Percentiles rank a stretch among this genome's conserved stretches.
phyloP scores from a whole-genome alignment of 2,329 filamentous ascomycete genomes.

The Fusarium staphyleae region DNA sequence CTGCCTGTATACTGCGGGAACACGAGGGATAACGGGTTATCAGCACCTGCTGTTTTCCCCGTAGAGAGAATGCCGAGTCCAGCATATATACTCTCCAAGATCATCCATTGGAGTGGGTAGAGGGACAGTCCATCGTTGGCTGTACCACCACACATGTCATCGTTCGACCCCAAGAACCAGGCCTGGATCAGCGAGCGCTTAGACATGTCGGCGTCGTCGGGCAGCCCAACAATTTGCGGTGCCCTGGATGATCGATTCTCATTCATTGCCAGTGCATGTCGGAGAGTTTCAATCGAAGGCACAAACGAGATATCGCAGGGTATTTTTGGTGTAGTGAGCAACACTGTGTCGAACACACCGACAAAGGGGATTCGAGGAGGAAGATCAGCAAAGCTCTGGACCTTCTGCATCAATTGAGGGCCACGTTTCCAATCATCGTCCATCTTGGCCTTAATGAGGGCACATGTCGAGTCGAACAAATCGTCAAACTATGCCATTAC shows the following conservation, averaged over 20 bases:
- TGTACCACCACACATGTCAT: slow-evolving; percentile 34
- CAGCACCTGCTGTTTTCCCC: slow-evolving; percentile 1
- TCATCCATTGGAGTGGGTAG: slow-evolving; percentile 37
- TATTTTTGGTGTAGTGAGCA: slow-evolving; percentile 10
- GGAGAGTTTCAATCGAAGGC: slow-evolving; percentile 24
- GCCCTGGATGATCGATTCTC: slow-evolving; percentile 24
- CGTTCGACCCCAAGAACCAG: slow-evolving; percentile 37
- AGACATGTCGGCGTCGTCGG: slow-evolving; percentile 15
- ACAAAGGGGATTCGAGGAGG: slow-evolving; percentile 35
- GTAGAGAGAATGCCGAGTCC: slow-evolving; percentile 16
- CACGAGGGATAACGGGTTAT: slow-evolving; percentile 24
- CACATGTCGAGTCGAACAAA: slow-evolving; percentile 25
- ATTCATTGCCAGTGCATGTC: slow-evolving; percentile 37
- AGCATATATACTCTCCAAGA: slow-evolving; percentile 31
- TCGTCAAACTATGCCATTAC: slow-evolving; percentile 23
- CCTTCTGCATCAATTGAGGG: slow-evolving; percentile 17
- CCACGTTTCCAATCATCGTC: slow-evolving; percentile 34
- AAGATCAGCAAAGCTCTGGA: slow-evolving; percentile 10
- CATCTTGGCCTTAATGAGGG: slow-evolving; percentile 31
- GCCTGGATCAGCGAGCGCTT: slow-evolving; percentile 30
- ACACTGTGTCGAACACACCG: slow-evolving; percentile 34
- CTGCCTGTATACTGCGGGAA: slow-evolving; percentile 38
- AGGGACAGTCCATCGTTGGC: slow-evolving; percentile 34
- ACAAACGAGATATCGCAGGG: slow-evolving; percentile 31
- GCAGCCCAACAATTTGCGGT: slow-evolving; percentile 9